phyloP scores from a whole-genome alignment of 345 rosid genomes.

The Eutrema heterophyllum region DNA sequence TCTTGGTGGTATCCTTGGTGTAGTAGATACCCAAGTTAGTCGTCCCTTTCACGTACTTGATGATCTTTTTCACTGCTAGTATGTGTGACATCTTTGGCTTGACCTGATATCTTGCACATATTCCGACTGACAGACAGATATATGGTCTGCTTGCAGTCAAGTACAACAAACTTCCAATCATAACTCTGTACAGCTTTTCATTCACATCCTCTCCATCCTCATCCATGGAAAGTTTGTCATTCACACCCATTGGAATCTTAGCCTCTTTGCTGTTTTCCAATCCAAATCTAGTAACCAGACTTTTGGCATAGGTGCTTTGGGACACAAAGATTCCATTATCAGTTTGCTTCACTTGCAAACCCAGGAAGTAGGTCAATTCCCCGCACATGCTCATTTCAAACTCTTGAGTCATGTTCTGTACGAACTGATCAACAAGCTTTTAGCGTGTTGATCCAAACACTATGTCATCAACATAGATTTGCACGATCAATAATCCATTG shows the following conservation, averaged over 20 bases:
- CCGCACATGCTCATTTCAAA: neutral
- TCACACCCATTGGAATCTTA: too few relatives aligned
- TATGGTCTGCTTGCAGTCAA: neutral
- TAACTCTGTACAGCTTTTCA: too few relatives aligned
- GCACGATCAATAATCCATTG: neutral
- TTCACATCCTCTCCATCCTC: neutral
- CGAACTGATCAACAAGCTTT: neutral
- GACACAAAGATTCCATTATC: neutral
- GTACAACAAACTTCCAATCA: neutral
- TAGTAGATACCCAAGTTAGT: too few relatives aligned
- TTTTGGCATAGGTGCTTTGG: neutral
- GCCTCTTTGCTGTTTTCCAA: too few relatives aligned
- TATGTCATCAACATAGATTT: neutral
- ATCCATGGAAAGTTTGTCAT: too few relatives aligned
- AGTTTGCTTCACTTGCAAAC: neutral
- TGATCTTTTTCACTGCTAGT: too few relatives aligned
- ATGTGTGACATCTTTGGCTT: too few relatives aligned
- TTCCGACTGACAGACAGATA: too few relatives aligned
- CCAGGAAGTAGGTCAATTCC: neutral
- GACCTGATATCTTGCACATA: neutral
- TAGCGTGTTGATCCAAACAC: neutral
- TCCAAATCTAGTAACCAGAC: neutral
- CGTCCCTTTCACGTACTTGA: too few relatives aligned
- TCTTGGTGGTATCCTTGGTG: too few relatives aligned
- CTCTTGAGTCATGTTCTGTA: rapidly evolving